Evolutionary conservation across 2,329 filamentous ascomycete species (phyloP).

Genomic region (Trematosphaeria pertusa): DNA sequence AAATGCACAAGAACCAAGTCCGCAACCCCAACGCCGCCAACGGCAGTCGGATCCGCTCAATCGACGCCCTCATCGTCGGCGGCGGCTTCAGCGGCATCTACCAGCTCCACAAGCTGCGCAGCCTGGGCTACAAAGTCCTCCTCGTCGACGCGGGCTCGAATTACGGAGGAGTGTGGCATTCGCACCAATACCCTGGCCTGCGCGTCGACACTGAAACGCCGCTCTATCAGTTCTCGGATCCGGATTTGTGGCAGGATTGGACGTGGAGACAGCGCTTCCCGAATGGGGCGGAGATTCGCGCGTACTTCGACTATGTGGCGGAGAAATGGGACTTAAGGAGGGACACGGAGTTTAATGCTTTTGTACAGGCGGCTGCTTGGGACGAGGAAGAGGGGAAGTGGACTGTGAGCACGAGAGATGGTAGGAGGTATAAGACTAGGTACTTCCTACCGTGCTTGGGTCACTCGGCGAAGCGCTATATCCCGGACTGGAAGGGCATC

Average conservation of each 20-base stretch:
- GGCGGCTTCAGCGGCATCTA: slow-evolving; percentile 46
- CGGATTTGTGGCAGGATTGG: slow-evolving; percentile 55
- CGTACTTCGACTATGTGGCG: slow-evolving; percentile 65
- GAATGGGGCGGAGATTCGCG: slow-evolving; percentile 55
- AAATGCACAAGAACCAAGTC: too few relatives aligned
- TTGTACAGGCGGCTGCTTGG: slow-evolving; percentile 50
- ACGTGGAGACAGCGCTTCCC: slow-evolving; percentile 61
- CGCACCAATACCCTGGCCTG: slow-evolving; percentile 40
- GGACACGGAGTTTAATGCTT: slow-evolving; percentile 39
- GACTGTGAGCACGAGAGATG: slow-evolving; percentile 53
- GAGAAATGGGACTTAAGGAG: slow-evolving; percentile 60
- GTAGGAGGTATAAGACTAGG: slow-evolving; percentile 46
- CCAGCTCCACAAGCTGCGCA: slow-evolving; percentile 39
- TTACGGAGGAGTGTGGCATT: slow-evolving; percentile 46
- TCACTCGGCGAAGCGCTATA: slow-evolving; percentile 53
- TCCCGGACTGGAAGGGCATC: slow-evolving; percentile 50
- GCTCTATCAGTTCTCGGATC: slow-evolving; percentile 50
- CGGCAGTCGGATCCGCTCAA: too few relatives aligned
- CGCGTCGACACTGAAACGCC: slow-evolving; percentile 52
- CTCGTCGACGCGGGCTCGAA: slow-evolving; percentile 41
- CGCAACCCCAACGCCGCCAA: too few relatives aligned
- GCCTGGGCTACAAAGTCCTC: slow-evolving; percentile 27
- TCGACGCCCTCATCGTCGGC: slow-evolving; percentile 33
- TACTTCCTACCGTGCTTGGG: slow-evolving; percentile 58
- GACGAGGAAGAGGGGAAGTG: slow-evolving; percentile 54